phyloP scores from a whole-genome alignment of 352 stramenopile species.

The Phytophthora pseudosyringae region DNA sequence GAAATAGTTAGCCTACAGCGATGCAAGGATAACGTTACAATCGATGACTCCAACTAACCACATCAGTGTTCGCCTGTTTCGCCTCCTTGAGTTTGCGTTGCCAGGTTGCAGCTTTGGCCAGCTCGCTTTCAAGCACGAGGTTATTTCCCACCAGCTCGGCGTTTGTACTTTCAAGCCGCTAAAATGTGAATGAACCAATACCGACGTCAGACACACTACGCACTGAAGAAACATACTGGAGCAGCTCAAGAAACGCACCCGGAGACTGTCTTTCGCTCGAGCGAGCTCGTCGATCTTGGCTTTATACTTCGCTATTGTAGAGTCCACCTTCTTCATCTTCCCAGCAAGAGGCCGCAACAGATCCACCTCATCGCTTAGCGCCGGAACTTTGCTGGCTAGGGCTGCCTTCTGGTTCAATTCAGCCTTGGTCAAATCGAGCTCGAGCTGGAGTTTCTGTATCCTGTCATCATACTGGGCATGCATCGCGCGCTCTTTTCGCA shows the following conservation, averaged over 20 bases:
- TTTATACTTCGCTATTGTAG: slow-evolving; percentile 68
- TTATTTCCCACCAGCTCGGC: slow-evolving; percentile 60
- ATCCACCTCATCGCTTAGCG: slow-evolving; percentile 72
- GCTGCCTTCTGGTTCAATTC: slow-evolving; percentile 45
- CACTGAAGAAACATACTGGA: not conserved
- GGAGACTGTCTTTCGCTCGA: slow-evolving; percentile 58
- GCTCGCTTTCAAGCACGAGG: slow-evolving; percentile 55
- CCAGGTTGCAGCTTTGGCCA: slow-evolving; percentile 51
- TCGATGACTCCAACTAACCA: slow-evolving; percentile 42
- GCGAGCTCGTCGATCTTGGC: slow-evolving; percentile 70
- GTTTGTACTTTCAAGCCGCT: slow-evolving; percentile 69
- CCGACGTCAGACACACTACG: not conserved
- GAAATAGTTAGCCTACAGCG: not conserved
- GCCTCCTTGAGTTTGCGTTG: slow-evolving; percentile 73
- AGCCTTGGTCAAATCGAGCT: slow-evolving; percentile 39
- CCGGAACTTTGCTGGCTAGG: slow-evolving; percentile 45
- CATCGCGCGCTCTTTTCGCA: slow-evolving; percentile 66
- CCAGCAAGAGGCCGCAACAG: slow-evolving; percentile 59
- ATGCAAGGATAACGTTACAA: not conserved
- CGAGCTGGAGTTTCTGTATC: slow-evolving; percentile 50
- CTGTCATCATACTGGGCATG: slow-evolving; percentile 60
- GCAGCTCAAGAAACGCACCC: slow-evolving; percentile 31
- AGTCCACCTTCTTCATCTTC: slow-evolving; percentile 57
- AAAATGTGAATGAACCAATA: not conserved
- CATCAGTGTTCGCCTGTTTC: slow-evolving; percentile 65